A percentile compares a stretch with the other conserved stretches of the same genome.
phyloP scores from a whole-genome alignment of 148 eudicot genomes.

The Diospyros lotus region DNA sequence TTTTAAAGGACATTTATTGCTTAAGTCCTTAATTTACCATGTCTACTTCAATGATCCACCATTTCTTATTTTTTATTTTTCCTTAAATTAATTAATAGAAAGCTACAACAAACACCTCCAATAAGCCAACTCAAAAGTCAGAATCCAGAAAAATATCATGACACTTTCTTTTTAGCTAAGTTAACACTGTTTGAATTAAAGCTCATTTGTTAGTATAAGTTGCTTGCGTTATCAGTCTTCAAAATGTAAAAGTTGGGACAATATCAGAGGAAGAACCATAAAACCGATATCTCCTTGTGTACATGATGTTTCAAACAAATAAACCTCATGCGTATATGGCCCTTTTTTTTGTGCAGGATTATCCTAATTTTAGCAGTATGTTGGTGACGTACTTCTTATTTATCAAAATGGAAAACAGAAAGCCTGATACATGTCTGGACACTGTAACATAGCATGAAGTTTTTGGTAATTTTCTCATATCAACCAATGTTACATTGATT shows the following conservation, averaged over 20 bases:
- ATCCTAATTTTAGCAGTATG: too few species aligned
- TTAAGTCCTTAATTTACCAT: neutral
- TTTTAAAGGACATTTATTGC: neutral
- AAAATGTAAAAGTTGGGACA: neutral
- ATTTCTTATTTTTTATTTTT: neutral
- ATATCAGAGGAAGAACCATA: neutral
- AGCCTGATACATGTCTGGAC: neutral
- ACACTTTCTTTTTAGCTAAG: too few species aligned
- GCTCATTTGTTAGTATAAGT: too few species aligned
- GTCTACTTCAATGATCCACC: too few species aligned
- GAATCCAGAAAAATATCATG: neutral
- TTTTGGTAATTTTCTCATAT: neutral
- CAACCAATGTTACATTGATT: constrained; percentile 1
- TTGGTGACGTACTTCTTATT: too few species aligned
- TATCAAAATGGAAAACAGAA: neutral
- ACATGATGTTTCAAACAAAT: neutral
- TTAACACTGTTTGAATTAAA: too few species aligned
- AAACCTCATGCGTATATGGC: too few species aligned
- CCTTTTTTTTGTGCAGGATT: too few species aligned
- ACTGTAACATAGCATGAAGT: neutral
- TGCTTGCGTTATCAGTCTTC: neutral
- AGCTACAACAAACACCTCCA: constrained; percentile 1
- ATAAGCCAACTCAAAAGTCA: neutral
- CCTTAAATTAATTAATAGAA: neutral
- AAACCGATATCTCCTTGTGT: neutral